These are phyloP conservation scores for Pulveroboletus frians DNA, from an alignment of 768 basidiomycete genomes.

Conservation along the genomic window DNA sequence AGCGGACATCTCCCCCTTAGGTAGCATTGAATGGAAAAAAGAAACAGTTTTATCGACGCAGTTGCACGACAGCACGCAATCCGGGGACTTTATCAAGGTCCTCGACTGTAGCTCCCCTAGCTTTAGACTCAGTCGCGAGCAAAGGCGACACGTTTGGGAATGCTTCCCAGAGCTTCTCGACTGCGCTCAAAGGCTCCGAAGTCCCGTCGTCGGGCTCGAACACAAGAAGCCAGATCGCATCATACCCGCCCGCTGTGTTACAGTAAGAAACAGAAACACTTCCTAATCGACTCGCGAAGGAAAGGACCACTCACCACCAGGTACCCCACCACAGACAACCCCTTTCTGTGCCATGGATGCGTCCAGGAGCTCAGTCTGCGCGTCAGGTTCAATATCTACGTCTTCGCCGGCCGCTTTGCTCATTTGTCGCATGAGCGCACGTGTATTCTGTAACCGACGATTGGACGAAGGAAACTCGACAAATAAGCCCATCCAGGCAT, in stretches of 20 bases:
- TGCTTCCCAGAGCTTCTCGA: conserved; percentile 64
- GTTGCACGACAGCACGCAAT: conserved; percentile 37
- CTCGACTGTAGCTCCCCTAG: conserved; percentile 63
- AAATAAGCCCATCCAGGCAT: not conserved
- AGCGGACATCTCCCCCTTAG: conserved; percentile 8
- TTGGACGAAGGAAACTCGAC: not conserved
- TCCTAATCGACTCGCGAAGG: not conserved
- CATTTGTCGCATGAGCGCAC: conserved; percentile 80
- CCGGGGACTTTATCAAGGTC: conserved; percentile 51
- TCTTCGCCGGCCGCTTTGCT: conserved; percentile 51
- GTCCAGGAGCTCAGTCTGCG: conserved; percentile 82
- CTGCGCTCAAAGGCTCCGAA: conserved; percentile 49
- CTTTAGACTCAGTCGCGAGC: conserved; percentile 62
- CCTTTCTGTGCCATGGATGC: conserved; percentile 72
- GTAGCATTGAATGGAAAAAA: not conserved
- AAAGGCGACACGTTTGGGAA: conserved; percentile 68
- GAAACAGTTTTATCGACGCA: conserved; percentile 12
- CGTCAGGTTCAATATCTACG: conserved; percentile 86
- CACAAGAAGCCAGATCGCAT: conserved; percentile 92
- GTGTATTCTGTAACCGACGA: conserved; percentile 51
- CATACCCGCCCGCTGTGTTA: conserved; percentile 85
- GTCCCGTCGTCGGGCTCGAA: conserved; percentile 51
- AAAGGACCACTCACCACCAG: conserved; percentile 65
- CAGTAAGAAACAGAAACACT: not conserved
- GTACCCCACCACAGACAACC: conserved; percentile 91